These are phyloP conservation scores for Tetrahymena borealis DNA, from an alignment of 73 alveolate species.

Conservation along the genomic window DNA sequence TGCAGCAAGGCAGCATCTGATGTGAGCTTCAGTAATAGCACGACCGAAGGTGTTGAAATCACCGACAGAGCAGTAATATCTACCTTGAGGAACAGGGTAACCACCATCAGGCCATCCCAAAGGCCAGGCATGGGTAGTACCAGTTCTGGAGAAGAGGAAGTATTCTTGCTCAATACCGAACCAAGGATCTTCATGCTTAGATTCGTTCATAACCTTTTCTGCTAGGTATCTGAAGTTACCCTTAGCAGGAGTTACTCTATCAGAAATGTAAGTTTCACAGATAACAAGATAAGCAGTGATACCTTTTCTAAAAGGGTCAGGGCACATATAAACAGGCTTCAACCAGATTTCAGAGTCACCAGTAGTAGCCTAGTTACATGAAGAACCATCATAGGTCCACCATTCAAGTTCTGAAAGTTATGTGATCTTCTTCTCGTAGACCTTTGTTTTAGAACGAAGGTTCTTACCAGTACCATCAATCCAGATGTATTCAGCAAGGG, in stretches of 20 bases:
- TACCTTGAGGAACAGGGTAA: slow-evolving; percentile 85
- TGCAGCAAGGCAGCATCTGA: slow-evolving; percentile 73
- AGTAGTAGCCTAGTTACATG: slow-evolving; percentile 78
- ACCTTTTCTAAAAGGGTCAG: slow-evolving; percentile 85
- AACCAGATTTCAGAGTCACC: slow-evolving; percentile 77
- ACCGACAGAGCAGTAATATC: slow-evolving; percentile 88
- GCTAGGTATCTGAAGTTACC: slow-evolving; percentile 71
- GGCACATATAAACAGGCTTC: slow-evolving; percentile 72
- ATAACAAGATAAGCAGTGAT: slow-evolving; percentile 62
- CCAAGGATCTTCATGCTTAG: slow-evolving; percentile 67
- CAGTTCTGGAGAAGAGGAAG: slow-evolving; percentile 62
- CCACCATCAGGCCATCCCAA: slow-evolving; percentile 74
- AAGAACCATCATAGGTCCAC: slow-evolving; percentile 94
- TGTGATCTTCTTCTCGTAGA: slow-evolving; percentile 15
- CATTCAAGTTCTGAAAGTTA: slow-evolving; percentile 60
- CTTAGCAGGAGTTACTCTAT: slow-evolving; percentile 73
- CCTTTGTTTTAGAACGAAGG: slow-evolving; percentile 63
- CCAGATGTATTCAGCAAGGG: slow-evolving; percentile 68
- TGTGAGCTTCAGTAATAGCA: slow-evolving; percentile 75
- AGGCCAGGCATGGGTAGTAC: slow-evolving; percentile 52
- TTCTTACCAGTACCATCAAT: slow-evolving; percentile 72
- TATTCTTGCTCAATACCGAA: slow-evolving; percentile 92
- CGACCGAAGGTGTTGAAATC: slow-evolving; percentile 70
- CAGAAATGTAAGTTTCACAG: slow-evolving; percentile 76
- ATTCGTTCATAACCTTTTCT: slow-evolving; percentile 44